Evolutionary conservation across 1,139 yeast genomes (phyloP).

Genomic region (Kodamaea fungicola): DNA sequence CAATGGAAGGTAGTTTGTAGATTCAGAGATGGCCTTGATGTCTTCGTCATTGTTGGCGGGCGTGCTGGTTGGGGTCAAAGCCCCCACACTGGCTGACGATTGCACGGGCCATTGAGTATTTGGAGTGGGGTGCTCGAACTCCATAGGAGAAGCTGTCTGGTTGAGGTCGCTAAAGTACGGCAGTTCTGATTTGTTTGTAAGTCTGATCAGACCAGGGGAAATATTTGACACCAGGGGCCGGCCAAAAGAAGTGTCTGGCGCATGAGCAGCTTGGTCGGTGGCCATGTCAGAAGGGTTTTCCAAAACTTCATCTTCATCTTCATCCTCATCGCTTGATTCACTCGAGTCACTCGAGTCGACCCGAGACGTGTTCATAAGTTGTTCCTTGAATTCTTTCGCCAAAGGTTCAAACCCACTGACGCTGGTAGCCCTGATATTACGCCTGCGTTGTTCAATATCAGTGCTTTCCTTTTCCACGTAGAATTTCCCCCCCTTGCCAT

Average conservation of each 20-base stretch:
- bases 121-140: slow-evolving; percentile 12
- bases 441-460: slow-evolving; percentile 18
- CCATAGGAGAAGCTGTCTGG: slow-evolving; percentile 19
- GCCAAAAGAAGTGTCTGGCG: neutral
- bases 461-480: slow-evolving; percentile 47
- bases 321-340: slow-evolving; percentile 40
- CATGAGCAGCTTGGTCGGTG: neutral
- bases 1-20: slow-evolving; percentile 60
- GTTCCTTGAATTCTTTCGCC: slow-evolving; percentile 8
- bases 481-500: slow-evolving; percentile 82
- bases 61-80: slow-evolving; percentile 1
- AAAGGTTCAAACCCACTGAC: slow-evolving; percentile 32
- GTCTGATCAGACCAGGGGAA: neutral
- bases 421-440: slow-evolving; percentile 38
- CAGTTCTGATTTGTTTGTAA: slow-evolving; percentile 7
- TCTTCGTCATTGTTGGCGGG: neutral
- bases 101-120: neutral
- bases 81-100: neutral
- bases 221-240: neutral
- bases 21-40: slow-evolving; percentile 21
- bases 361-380: neutral
- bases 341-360: slow-evolving; percentile 7
- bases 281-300: slow-evolving; percentile 6
- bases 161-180: slow-evolving; percentile 3
- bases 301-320: slow-evolving; percentile 11